Evolutionary conservation across 129 eudicot species (phyloP), one percentile per base, ranked within the genome.

Genomic region (Cynara cardunculus): DNA sequence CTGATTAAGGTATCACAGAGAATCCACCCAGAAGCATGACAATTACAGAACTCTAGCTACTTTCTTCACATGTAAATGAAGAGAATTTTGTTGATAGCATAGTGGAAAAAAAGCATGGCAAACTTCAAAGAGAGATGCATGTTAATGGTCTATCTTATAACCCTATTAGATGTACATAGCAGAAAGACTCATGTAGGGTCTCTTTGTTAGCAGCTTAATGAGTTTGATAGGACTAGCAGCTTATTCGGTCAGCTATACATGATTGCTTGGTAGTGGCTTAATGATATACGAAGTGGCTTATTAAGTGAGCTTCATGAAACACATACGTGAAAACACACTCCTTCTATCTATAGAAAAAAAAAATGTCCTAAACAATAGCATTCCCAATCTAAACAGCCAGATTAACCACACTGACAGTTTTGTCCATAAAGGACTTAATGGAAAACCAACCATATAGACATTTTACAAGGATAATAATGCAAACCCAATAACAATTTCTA

Each of bases 1-100:
- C 78, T n/a, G 12, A 35, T 90, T 85, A 94, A 90, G 97, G 89
- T 74, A 44, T 68, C 73, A 86, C 75, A 67, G 4, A 16, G 0
- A 34, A 22, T 53, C 56, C 13, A 68, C 32, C 44, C 75, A 32
- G 61, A 77, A 41, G 46, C 22, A 62, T 71, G 34, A 39, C 21
- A 32, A 12, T 22, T 59, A 71, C 27, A 53, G 27, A 26, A 46
- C 24, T 28, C 75, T 26, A 37, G 32, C 59, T 21, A 64, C 65
- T 1, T 46, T 56, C 10, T 53, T 56, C 65, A 56, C 65, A 56
- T 56, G 65, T 56, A 24, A 56, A 56, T n/a, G 24, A 18, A 56
- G 24, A 41, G 53, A 41, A 41, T 11, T 0, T 41, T 41, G 53
- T 41, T 41, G 18, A n/a, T 56, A 56, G 65, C 65, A 18, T 2